Evolutionary conservation across 2,329 filamentous ascomycete species (phyloP).

Genomic region (Scedosporium aurantiacum): DNA sequence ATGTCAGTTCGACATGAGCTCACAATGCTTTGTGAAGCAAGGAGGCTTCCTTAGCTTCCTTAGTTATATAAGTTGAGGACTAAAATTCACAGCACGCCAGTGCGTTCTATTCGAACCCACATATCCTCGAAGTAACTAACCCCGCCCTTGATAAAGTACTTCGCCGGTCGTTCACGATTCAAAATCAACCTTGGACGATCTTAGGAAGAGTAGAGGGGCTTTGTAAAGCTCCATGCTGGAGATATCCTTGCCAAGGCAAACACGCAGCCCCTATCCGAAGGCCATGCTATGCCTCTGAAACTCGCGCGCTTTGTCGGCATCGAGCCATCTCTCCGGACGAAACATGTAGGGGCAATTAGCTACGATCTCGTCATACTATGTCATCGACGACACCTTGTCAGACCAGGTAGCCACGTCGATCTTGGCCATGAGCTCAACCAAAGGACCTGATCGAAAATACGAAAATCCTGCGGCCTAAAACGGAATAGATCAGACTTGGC

Average conservation of each 20-base stretch:
- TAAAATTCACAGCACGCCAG: slow-evolving; percentile 2
- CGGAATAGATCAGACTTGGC: no score
- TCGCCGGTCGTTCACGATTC: slow-evolving; percentile 18
- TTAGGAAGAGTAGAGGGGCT: slow-evolving; percentile 28
- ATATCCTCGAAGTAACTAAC: slow-evolving; percentile 30
- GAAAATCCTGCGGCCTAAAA: no score
- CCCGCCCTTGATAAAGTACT: slow-evolving; percentile 29
- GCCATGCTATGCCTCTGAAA: slow-evolving; percentile 36
- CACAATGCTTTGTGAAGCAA: no score
- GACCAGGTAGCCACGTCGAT: slow-evolving; percentile 25
- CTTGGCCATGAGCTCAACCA: slow-evolving; percentile 37
- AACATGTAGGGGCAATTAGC: slow-evolving; percentile 32
- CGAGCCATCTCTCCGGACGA: slow-evolving; percentile 38
- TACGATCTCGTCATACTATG: slow-evolving; percentile 31
- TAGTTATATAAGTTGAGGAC: no score
- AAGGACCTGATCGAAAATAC: no score
- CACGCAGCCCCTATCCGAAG: slow-evolving; percentile 37
- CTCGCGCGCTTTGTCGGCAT: slow-evolving; percentile 25
- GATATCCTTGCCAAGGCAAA: slow-evolving; percentile 37
- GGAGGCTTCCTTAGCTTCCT: no score
- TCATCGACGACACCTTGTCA: slow-evolving; percentile 20
- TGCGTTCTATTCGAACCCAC: slow-evolving; percentile 20
- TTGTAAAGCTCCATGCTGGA: slow-evolving; percentile 43
- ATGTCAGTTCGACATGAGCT: no score
- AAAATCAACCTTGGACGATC: slow-evolving; percentile 23